Evolutionary conservation across 2,329 filamentous ascomycete genomes (phyloP).

Genomic region (Botrytis fragariae): DNA sequence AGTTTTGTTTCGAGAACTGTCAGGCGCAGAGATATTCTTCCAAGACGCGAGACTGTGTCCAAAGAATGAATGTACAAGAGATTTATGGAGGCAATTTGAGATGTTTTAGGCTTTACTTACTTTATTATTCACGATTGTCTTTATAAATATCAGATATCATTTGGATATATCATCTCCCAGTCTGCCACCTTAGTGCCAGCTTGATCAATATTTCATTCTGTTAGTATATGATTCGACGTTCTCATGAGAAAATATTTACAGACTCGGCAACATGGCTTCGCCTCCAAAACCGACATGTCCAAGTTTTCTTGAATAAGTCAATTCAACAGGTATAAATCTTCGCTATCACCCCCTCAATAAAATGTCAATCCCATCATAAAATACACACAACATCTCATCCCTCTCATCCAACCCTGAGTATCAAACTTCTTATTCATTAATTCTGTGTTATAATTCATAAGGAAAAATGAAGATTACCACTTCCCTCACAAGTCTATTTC

Average conservation of each 20-base stretch:
- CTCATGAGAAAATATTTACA: not conserved
- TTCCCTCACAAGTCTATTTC: not conserved
- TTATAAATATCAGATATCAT: not conserved
- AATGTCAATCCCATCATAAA: not conserved
- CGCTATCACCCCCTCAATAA: too few relatives aligned
- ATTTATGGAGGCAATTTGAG: not conserved
- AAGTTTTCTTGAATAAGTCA: not conserved
- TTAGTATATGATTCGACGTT: not conserved
- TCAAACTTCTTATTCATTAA: not conserved
- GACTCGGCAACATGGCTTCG: not conserved
- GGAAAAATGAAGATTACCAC: not conserved
- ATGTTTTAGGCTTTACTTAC: not conserved
- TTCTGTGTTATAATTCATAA: accelerated
- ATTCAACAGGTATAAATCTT: not conserved
- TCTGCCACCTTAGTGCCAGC: not conserved
- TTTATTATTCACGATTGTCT: not conserved
- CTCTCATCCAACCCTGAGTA: accelerated
- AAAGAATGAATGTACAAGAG: not conserved
- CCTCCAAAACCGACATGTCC: not conserved
- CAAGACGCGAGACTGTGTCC: not conserved
- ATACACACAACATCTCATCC: not conserved
- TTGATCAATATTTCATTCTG: not conserved
- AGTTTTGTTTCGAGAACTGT: not conserved
- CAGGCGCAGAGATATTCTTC: not conserved
- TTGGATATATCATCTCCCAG: not conserved